These are phyloP conservation scores for Panus rudis DNA, from an alignment of 768 basidiomycete genomes.

Conservation along the genomic window DNA sequence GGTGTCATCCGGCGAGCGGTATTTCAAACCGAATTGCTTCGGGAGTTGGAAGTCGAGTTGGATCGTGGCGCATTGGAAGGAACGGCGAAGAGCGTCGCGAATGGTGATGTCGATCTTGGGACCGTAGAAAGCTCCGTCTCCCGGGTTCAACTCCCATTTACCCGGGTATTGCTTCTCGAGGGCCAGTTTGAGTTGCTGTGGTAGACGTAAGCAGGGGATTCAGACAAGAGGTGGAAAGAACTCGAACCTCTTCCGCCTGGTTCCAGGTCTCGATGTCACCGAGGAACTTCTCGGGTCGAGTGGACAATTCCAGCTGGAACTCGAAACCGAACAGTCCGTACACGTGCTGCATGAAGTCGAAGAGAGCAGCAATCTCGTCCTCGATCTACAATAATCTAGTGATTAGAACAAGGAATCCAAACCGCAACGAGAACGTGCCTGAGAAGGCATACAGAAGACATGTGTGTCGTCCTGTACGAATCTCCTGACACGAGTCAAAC, in stretches of 20 bases:
- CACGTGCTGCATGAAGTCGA: constrained; percentile 92
- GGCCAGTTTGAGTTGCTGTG: constrained; percentile 74
- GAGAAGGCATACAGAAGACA: constrained; percentile 94
- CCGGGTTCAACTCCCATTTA: constrained; percentile 88
- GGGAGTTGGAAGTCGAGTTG: constrained; percentile 99
- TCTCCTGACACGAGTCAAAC: constrained; percentile 85
- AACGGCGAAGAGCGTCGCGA: constrained; percentile 83
- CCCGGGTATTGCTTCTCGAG: constrained; percentile 84
- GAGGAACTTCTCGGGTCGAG: constrained; percentile 90
- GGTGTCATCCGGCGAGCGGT: constrained; percentile 71
- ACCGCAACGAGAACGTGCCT: constrained; percentile 38
- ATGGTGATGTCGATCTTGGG: constrained; percentile 99
- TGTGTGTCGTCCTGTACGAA: constrained; percentile 99
- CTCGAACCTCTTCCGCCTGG: constrained; percentile 67
- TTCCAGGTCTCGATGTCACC: constrained; percentile 90
- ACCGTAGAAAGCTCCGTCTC: constrained; percentile 98
- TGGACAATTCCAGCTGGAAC: constrained; percentile 90
- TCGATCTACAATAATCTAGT: constrained; percentile 50
- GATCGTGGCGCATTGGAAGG: constrained; percentile 98
- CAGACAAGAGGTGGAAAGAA: neutral
- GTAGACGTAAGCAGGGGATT: neutral
- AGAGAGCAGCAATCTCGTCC: constrained; percentile 77
- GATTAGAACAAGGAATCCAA: neutral
- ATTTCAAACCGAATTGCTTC: constrained; percentile 91
- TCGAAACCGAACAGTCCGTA: constrained; percentile 95